These are phyloP conservation scores for Xylaria sp. DNA, from an alignment of 2,329 filamentous ascomycete species.

Conservation along the genomic window DNA sequence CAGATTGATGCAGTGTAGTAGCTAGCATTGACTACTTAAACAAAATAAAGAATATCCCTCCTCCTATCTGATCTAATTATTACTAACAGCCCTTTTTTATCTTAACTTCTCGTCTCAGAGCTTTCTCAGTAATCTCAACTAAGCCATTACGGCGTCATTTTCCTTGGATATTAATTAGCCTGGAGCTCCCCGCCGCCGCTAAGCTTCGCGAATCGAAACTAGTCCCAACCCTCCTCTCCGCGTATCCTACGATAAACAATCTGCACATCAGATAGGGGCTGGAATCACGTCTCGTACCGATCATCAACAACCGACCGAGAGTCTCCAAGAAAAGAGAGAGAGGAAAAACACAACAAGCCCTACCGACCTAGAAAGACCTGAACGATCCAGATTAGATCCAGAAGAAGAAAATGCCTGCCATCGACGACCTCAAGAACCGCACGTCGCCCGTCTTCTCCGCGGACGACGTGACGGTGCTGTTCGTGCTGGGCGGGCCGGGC, in stretches of 20 bases:
- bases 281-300: background rate
- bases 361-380: background rate
- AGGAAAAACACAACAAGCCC: background rate
- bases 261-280: background rate
- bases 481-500: constrained; percentile 94
- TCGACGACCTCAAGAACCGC: constrained; percentile 52
- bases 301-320: background rate
- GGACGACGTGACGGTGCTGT: constrained; percentile 86
- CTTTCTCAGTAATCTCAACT: background rate
- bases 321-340: background rate
- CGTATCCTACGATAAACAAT: background rate
- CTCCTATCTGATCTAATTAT: constrained; percentile 23
- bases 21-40: constrained; percentile 27
- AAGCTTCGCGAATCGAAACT: background rate
- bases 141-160: background rate
- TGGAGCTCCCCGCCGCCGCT: background rate
- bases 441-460: constrained; percentile 76
- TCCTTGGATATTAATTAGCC: background rate
- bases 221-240: background rate
- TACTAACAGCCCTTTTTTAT: background rate
- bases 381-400: too few species aligned
- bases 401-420: constrained; percentile 51
- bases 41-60: constrained; percentile 26
- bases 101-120: background rate
- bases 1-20: background rate